A percentile compares a stretch with the other conserved stretches of the same genome.
Conservation (phyloP, 352 stramenopile species). For the Globisporangium nodosum region DNA sequence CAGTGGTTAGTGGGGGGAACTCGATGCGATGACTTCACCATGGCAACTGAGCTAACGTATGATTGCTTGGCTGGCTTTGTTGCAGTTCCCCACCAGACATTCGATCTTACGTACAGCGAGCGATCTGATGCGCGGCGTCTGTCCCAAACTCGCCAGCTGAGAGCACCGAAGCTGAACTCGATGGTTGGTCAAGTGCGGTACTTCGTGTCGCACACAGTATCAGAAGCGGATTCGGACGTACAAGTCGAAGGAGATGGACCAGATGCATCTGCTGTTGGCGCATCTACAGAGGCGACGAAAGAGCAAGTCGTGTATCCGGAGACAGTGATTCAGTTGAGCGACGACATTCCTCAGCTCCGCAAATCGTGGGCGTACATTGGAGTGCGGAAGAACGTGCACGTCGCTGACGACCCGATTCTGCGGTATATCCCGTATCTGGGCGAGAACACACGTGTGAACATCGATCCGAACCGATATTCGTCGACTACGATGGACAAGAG, state of each 20-base stretch:
- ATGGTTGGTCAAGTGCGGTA: conserved; percentile 39
- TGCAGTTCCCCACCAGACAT: conserved; percentile 12
- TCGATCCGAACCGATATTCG: conserved; percentile 57
- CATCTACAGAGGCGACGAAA: neutral
- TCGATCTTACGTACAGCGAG: conserved; percentile 19
- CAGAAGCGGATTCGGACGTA: conserved; percentile 1
- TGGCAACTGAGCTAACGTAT: neutral
- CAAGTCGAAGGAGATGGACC: neutral
- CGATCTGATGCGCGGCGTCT: conserved; percentile 22
- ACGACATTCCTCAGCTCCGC: conserved; percentile 39
- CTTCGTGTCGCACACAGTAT: conserved; percentile 18
- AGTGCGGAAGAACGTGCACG: conserved; percentile 63
- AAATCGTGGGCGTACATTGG: conserved; percentile 62
- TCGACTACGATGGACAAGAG: conserved; percentile 59
- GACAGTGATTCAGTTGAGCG: conserved; percentile 41
- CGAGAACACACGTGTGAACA: conserved; percentile 46
- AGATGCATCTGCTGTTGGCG: neutral
- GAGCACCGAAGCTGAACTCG: conserved; percentile 19
- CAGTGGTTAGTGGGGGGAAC: too few species aligned
- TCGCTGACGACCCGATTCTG: conserved; percentile 82
- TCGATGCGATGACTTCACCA: neutral
- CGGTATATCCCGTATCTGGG: conserved; percentile 88
- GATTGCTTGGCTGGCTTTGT: neutral
- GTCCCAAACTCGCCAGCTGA: conserved; percentile 11
- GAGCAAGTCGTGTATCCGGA: conserved; percentile 30